These are phyloP conservation scores for Immersiporthe knoxdaviesiana DNA, from an alignment of 2,329 filamentous ascomycete species.

Conservation along the genomic window DNA sequence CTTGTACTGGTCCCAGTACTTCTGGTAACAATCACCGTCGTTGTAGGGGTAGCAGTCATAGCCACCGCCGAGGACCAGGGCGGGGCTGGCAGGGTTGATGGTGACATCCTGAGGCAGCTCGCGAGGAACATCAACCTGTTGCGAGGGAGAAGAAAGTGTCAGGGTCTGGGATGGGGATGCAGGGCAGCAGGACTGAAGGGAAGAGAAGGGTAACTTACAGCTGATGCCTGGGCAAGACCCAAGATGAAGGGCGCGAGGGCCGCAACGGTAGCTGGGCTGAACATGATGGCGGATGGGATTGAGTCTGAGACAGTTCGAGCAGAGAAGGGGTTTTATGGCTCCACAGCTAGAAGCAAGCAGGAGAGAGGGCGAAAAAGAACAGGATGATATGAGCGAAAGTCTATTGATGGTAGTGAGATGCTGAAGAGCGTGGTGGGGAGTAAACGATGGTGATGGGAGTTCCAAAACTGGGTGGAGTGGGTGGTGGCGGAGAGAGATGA, in stretches of 20 bases:
- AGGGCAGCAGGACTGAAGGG: not conserved
- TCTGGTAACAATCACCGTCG: slow-evolving; percentile 17
- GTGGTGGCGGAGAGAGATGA: slow-evolving; percentile 10
- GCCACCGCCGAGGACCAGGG: not conserved
- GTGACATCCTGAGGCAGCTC: slow-evolving; percentile 8
- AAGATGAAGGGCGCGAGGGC: slow-evolving; percentile 16
- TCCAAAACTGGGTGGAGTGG: slow-evolving; percentile 10
- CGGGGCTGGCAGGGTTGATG: not conserved
- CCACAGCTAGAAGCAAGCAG: not conserved
- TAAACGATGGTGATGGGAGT: slow-evolving; percentile 2
- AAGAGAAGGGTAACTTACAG: not conserved
- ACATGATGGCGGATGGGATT: slow-evolving; percentile 20
- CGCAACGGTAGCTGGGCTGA: slow-evolving; percentile 15
- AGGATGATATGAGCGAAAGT: not conserved
- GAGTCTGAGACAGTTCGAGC: not conserved
- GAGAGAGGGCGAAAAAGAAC: not conserved
- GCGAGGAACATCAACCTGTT: not conserved
- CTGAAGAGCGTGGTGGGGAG: not conserved
- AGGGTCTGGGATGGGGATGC: not conserved
- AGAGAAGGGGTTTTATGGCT: not conserved
- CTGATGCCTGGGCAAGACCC: slow-evolving; percentile 17
- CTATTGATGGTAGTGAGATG: not conserved
- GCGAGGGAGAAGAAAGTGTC: not conserved
- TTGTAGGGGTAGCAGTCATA: slow-evolving; percentile 17
- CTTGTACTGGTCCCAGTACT: slow-evolving; percentile 19